Conservation (phyloP, 2,329 filamentous ascomycete species). For the Alternaria angustiovoidea region DNA sequence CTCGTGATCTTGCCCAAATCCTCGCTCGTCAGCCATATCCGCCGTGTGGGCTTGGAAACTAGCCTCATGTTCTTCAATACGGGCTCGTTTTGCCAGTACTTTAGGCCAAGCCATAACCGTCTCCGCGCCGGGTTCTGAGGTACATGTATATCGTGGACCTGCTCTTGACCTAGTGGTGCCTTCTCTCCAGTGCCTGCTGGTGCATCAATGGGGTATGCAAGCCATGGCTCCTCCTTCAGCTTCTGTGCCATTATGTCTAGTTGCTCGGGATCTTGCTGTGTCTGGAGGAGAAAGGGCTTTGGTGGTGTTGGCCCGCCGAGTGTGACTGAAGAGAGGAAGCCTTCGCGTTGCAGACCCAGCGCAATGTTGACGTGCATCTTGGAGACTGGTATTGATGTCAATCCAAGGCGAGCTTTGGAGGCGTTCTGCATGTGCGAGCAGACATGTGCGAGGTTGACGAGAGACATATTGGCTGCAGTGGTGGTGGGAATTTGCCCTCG, state of each 20-base stretch:
- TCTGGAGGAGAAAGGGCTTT: constrained; percentile 44
- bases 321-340: constrained; percentile 82
- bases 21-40: constrained; percentile 70
- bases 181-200: constrained; percentile 8
- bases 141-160: constrained; percentile 37
- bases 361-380: constrained; percentile 81
- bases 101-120: constrained; percentile 86
- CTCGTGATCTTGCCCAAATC: constrained; percentile 72
- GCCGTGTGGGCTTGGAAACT: constrained; percentile 77
- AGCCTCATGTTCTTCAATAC: constrained; percentile 73
- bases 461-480: constrained; percentile 64
- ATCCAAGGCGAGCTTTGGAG: constrained; percentile 79
- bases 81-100: constrained; percentile 86
- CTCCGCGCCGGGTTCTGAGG: constrained; percentile 72
- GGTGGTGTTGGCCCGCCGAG: constrained; percentile 70
- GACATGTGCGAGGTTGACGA: constrained; percentile 78
- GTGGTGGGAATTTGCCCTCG: constrained; percentile 34
- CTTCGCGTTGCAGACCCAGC: constrained; percentile 80
- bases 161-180: constrained; percentile 29
- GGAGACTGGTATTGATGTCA: constrained; percentile 82
- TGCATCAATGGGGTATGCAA: constrained; percentile 34
- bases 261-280: constrained; percentile 38
- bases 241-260: constrained; percentile 42
- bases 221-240: constrained; percentile 53
- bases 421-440: constrained; percentile 94